Evolutionary conservation across 2,329 filamentous ascomycete genomes (phyloP).

Genomic region (Pseudofabraea citricarpa): DNA sequence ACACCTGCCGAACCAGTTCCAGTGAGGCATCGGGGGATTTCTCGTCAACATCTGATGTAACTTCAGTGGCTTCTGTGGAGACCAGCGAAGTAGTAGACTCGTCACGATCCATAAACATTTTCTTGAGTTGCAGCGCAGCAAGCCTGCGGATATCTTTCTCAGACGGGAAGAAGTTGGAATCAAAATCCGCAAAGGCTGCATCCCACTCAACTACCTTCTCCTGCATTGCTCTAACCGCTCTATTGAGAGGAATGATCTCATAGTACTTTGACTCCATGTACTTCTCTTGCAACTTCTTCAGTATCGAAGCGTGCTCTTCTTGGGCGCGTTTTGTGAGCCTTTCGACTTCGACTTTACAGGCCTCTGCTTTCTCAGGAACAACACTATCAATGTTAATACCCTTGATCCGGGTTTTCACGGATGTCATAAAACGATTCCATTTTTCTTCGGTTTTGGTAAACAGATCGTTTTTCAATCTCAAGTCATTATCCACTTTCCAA

Average conservation of each 20-base stretch:
- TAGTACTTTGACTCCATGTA: conserved; percentile 96
- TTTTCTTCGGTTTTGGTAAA: conserved; percentile 77
- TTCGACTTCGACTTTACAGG: conserved; percentile 79
- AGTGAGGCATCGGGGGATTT: conserved; percentile 33
- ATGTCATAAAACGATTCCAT: conserved; percentile 80
- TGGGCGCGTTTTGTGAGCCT: conserved; percentile 71
- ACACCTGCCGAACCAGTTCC: conserved; percentile 18
- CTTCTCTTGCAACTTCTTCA: conserved; percentile 76
- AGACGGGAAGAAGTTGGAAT: conserved; percentile 84
- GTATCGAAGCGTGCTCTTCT: conserved; percentile 72
- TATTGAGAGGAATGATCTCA: conserved; percentile 90
- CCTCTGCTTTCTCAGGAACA: conserved; percentile 77
- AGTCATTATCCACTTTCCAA: conserved; percentile 95
- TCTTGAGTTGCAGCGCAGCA: conserved; percentile 87
- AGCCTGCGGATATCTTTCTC: conserved; percentile 94
- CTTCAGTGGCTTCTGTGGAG: conserved; percentile 61
- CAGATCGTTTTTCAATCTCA: conserved; percentile 88
- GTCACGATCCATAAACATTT: conserved; percentile 82
- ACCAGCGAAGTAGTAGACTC: conserved; percentile 73
- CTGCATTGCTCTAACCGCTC: conserved; percentile 82
- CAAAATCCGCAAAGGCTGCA: conserved; percentile 81
- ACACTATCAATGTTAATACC: conserved; percentile 91
- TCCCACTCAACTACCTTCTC: conserved; percentile 96
- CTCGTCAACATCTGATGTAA: conserved; percentile 40
- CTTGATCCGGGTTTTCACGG: conserved; percentile 76